A percentile compares a stretch with the other conserved stretches of the same genome.
Evolutionary conservation across 352 stramenopile genomes (phyloP).

Genomic region (Pythium dissimile): DNA sequence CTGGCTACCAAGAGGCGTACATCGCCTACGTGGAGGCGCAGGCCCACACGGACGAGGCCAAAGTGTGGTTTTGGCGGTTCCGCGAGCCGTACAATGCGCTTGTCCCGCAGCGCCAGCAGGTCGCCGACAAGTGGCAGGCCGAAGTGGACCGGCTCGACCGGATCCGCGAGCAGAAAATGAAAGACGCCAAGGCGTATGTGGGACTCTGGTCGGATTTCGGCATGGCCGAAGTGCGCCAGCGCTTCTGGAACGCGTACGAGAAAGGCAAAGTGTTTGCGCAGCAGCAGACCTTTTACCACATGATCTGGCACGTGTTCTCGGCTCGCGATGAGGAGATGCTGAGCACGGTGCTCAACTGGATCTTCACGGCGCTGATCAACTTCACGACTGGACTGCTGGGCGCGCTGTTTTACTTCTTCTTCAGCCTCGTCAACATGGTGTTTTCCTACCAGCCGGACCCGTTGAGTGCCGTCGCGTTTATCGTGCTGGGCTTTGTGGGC

Average conservation of each 20-base stretch:
- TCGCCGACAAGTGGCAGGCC: conserved; percentile 56
- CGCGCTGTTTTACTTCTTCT: conserved; percentile 83
- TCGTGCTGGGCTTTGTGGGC: conserved; percentile 69
- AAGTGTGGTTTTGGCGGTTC: conserved; percentile 87
- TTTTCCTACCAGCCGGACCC: conserved; percentile 82
- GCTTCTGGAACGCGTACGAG: conserved; percentile 83
- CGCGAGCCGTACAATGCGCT: conserved; percentile 65
- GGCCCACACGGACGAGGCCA: conserved; percentile 56
- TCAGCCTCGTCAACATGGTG: conserved; percentile 80
- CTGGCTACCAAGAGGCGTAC: conserved; percentile 73
- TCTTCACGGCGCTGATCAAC: conserved; percentile 82
- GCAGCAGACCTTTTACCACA: conserved; percentile 86
- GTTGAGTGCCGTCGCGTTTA: conserved; percentile 67
- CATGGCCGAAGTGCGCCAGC: conserved; percentile 62
- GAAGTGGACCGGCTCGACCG: conserved; percentile 55
- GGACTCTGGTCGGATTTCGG: conserved; percentile 85
- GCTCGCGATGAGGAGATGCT: conserved; percentile 71
- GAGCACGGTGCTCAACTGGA: conserved; percentile 79
- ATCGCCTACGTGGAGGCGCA: conserved; percentile 49
- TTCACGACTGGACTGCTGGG: conserved; percentile 85
- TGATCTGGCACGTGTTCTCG: conserved; percentile 72
- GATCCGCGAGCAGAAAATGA: conserved; percentile 68
- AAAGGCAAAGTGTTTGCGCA: conserved; percentile 84
- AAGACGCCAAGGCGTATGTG: conserved; percentile 71
- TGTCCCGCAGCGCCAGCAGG: conserved; percentile 49